These are phyloP conservation scores for Onygenales sp. DNA, from an alignment of 2,329 filamentous ascomycete genomes.

Conservation along the genomic window DNA sequence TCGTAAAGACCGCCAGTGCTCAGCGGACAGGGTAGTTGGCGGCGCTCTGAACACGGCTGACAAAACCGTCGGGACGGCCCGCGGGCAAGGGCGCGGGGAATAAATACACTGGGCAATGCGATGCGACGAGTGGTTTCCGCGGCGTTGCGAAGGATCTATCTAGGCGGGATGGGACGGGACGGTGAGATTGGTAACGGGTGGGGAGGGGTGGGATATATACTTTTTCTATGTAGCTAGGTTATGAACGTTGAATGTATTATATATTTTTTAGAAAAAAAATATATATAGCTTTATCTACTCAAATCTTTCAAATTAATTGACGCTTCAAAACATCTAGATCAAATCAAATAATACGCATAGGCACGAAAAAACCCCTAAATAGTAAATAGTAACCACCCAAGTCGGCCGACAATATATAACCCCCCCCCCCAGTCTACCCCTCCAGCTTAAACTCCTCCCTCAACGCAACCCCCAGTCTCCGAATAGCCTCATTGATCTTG, in stretches of 20 bases:
- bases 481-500: conserved; percentile 62
- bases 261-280: too few relatives aligned
- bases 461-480: conserved; percentile 66
- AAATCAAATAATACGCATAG: too few relatives aligned
- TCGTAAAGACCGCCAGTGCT: conserved; percentile 1
- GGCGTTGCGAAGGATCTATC: neutral
- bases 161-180: neutral
- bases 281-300: too few relatives aligned
- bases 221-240: too few relatives aligned
- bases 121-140: conserved; percentile 1
- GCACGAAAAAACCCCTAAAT: neutral
- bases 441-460: conserved; percentile 48
- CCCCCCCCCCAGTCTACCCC: neutral
- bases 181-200: neutral
- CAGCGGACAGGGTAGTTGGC: neutral
- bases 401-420: neutral
- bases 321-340: too few relatives aligned
- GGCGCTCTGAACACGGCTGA: neutral
- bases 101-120: neutral
- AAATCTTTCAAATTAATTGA: too few relatives aligned
- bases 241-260: too few relatives aligned
- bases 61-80: conserved; percentile 3
- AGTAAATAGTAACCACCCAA: neutral
- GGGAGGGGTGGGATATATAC: neutral
- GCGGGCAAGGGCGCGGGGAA: conserved; percentile 5